Evolutionary conservation across 1,139 yeast genomes (phyloP), one percentile per base, ranked within the genome.

Genomic region (Saccharomycopsis phalli): DNA sequence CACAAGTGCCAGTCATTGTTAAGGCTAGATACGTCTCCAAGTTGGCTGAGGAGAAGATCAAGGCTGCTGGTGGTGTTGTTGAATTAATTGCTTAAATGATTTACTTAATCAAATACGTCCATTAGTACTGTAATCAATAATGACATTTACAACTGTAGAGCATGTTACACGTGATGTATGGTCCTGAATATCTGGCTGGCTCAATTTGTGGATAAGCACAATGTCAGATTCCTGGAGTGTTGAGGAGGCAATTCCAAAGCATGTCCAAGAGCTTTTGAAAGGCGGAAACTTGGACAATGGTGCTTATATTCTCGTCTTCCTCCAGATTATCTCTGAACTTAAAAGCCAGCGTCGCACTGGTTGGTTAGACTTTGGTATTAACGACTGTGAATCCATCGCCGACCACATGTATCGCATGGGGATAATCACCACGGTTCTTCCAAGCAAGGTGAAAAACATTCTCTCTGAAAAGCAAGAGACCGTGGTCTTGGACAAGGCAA

Each of bases 61-160:
- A 83, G 81, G 97, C 94, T 67, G 99, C 81, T 66, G 99, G 99
- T 76, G 99, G 99, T 82, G 98, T 82, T 66, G 94, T 91, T 69
- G 98, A 91, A 78, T 84, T 91, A 69, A 72, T 91, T 70, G 98
- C 98, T 72, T 91, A 86, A 82, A 57, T 55, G 21, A n/a, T n/a
- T n/a, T n/a, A n/a, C n/a, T n/a, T n/a, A n/a, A n/a, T n/a, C n/a
- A n/a, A n/a, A n/a, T n/a, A n/a, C n/a, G n/a, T n/a, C n/a, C n/a
- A n/a, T n/a, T n/a, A n/a, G n/a, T n/a, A n/a, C n/a, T n/a, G n/a
- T n/a, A n/a, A n/a, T n/a, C n/a, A n/a, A n/a, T n/a, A n/a, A n/a
- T n/a, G n/a, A n/a, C n/a, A n/a, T n/a, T n/a, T n/a, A n/a, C n/a
- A n/a, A n/a, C n/a, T n/a, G n/a, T n/a, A n/a, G n/a, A n/a, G n/a